phyloP scores from a whole-genome alignment of 2,329 filamentous ascomycete genomes.

The Xylaria hypoxylon region DNA sequence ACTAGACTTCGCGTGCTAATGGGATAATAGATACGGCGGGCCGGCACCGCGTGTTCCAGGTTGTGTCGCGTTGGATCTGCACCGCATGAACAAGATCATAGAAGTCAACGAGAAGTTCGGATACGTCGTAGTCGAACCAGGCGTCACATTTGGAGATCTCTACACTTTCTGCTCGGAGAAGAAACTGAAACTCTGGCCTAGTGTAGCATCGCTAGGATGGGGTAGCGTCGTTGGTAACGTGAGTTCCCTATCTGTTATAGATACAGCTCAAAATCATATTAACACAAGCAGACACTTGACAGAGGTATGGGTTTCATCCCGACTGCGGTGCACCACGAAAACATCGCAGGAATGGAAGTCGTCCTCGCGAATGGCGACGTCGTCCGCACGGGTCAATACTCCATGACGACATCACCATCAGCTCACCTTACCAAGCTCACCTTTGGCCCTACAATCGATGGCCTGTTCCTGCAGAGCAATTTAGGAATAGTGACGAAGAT shows the following conservation, averaged over 20 bases:
- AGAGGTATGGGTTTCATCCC: slow-evolving; percentile 56
- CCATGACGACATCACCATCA: slow-evolving; percentile 55
- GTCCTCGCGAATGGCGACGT: slow-evolving; percentile 58
- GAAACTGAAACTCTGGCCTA: slow-evolving; percentile 59
- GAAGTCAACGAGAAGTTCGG: slow-evolving; percentile 58
- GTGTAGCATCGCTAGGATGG: slow-evolving; percentile 61
- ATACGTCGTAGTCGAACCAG: slow-evolving; percentile 60
- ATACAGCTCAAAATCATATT: not conserved
- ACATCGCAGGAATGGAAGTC: slow-evolving; percentile 59
- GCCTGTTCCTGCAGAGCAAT: slow-evolving; percentile 65
- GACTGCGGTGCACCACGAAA: slow-evolving; percentile 57
- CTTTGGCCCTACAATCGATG: slow-evolving; percentile 58
- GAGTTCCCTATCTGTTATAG: slow-evolving; percentile 34
- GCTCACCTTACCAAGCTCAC: slow-evolving; percentile 54
- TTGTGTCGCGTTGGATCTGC: slow-evolving; percentile 59
- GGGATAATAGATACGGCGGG: slow-evolving; percentile 58
- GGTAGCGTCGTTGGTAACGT: slow-evolving; percentile 63
- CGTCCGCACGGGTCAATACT: slow-evolving; percentile 58
- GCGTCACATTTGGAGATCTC: slow-evolving; percentile 60
- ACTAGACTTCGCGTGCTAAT: slow-evolving; percentile 2
- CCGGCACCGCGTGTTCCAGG: slow-evolving; percentile 60
- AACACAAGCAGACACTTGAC: slow-evolving; percentile 53
- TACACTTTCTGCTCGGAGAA: slow-evolving; percentile 56
- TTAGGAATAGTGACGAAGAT: slow-evolving; percentile 68
- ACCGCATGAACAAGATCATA: slow-evolving; percentile 58